Percentiles rank a stretch among this genome's conserved stretches.
These are phyloP conservation scores for Chaetomium sp. DNA, from an alignment of 2,329 filamentous ascomycete species.

Conservation along the genomic window DNA sequence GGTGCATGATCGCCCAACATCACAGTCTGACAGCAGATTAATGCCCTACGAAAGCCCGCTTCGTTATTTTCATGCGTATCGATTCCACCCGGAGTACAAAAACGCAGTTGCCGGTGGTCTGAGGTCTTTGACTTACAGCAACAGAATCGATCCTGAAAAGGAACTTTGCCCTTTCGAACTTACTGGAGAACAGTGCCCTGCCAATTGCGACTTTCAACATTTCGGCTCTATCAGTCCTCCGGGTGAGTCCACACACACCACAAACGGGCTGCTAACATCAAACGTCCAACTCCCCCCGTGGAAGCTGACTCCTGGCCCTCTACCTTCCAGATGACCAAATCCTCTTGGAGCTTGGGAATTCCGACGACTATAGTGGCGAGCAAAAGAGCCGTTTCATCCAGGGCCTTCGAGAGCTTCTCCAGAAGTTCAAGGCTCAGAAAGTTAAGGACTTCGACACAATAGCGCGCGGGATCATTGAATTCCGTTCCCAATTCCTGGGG, in stretches of 20 bases:
- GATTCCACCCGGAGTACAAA: constrained; percentile 80
- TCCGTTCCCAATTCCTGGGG: constrained; percentile 64
- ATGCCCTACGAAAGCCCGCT: constrained; percentile 80
- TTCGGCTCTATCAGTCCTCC: constrained; percentile 71
- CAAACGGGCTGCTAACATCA: constrained; percentile 38
- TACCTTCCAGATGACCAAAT: constrained; percentile 67
- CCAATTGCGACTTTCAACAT: constrained; percentile 76
- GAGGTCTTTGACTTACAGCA: constrained; percentile 90
- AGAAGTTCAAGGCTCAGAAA: constrained; percentile 60
- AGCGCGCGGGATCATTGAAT: constrained; percentile 67
- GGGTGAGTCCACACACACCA: constrained; percentile 62
- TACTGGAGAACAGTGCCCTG: constrained; percentile 65
- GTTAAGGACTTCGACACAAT: constrained; percentile 68
- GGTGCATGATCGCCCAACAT: constrained; percentile 23
- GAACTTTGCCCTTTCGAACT: constrained; percentile 78
- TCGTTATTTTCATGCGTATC: constrained; percentile 80
- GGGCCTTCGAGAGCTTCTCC: constrained; percentile 63
- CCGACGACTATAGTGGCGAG: constrained; percentile 64
- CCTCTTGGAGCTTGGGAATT: constrained; percentile 69
- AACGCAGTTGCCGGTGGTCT: constrained; percentile 73
- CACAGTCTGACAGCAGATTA: constrained; percentile 31
- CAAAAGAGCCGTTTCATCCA: constrained; percentile 63
- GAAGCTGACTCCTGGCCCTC: constrained; percentile 51
- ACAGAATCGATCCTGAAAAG: constrained; percentile 77
- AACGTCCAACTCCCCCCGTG: constrained; percentile 43